phyloP scores from a whole-genome alignment of 1,139 yeast species.

The Blastobotrys proliferans region DNA sequence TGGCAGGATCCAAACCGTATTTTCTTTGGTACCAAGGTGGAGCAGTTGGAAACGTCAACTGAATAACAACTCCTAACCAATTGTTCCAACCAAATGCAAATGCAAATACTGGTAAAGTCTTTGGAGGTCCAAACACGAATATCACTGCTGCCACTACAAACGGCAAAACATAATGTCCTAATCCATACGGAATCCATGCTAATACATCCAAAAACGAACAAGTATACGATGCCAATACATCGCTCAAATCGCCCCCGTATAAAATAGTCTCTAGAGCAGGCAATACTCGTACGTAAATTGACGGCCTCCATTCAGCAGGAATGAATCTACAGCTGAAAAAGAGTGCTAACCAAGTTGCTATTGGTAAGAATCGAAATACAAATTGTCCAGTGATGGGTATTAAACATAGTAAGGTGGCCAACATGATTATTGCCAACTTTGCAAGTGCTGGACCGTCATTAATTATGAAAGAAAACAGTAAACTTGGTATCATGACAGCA shows the following conservation, averaged over 20 bases:
- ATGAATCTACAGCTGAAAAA: conserved; percentile 78
- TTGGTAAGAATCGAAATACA: conserved; percentile 79
- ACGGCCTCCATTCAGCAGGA: conserved; percentile 76
- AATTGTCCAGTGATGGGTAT: conserved; percentile 82
- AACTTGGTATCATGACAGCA: conserved; percentile 41
- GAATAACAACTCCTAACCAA: conserved; percentile 75
- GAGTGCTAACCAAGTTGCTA: conserved; percentile 81
- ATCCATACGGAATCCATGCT: conserved; percentile 96
- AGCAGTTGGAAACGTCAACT: conserved; percentile 86
- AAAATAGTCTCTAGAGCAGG: conserved; percentile 94
- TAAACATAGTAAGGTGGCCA: conserved; percentile 34
- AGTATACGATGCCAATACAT: conserved; percentile 74
- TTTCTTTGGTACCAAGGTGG: conserved; percentile 96
- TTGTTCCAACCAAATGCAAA: conserved; percentile 98
- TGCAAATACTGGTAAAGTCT: conserved; percentile 78
- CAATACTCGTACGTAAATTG: conserved; percentile 81
- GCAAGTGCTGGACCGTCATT: conserved; percentile 47
- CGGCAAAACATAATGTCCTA: conserved; percentile 86
- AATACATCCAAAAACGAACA: conserved; percentile 66
- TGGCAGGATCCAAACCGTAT: conserved; percentile 85
- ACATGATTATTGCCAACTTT: conserved; percentile 41
- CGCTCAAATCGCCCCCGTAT: conserved; percentile 89
- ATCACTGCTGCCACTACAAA: conserved; percentile 77
- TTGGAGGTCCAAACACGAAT: conserved; percentile 91
- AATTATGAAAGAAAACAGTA: conserved; percentile 46